These are phyloP conservation scores for Hypomyces rosellus DNA, from an alignment of 2,329 filamentous ascomycete genomes.

Conservation along the genomic window DNA sequence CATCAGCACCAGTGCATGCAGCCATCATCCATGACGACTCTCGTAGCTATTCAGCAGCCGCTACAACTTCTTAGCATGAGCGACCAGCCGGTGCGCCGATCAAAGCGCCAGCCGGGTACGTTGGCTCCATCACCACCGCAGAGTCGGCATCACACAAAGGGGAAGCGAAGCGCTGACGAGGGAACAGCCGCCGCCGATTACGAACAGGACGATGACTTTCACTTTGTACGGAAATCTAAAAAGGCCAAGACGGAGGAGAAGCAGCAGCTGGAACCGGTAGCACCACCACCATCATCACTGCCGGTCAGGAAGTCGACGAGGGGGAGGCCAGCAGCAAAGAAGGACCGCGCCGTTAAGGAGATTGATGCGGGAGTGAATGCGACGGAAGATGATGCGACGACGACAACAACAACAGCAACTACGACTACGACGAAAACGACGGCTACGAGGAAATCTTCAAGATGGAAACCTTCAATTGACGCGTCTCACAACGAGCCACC, in stretches of 20 bases:
- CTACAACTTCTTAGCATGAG: slow-evolving; percentile 64
- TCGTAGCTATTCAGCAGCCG: slow-evolving; percentile 57
- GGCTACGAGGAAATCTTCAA: slow-evolving; percentile 26
- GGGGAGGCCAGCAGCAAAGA: slow-evolving; percentile 24
- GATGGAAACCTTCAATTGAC: slow-evolving; percentile 36
- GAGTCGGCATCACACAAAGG: background rate
- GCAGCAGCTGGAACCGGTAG: slow-evolving; percentile 21
- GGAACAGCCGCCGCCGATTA: slow-evolving; percentile 39
- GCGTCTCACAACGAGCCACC: slow-evolving; percentile 31
- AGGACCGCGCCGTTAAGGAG: slow-evolving; percentile 27
- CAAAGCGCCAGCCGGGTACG: slow-evolving; percentile 59
- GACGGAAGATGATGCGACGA: background rate
- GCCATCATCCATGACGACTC: slow-evolving; percentile 60
- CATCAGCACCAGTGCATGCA: too few species aligned
- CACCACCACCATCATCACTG: slow-evolving; percentile 15
- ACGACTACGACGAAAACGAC: slow-evolving; percentile 12
- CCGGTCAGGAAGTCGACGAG: slow-evolving; percentile 36
- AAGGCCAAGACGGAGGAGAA: slow-evolving; percentile 52
- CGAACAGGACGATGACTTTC: slow-evolving; percentile 72
- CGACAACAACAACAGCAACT: background rate
- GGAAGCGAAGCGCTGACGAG: slow-evolving; percentile 14
- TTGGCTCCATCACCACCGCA: slow-evolving; percentile 14
- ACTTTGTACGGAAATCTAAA: slow-evolving; percentile 64
- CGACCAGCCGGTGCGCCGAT: slow-evolving; percentile 55
- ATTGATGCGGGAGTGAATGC: slow-evolving; percentile 18